phyloP scores from a whole-genome alignment of 495 filamentous ascomycete genomes.

The Penicillium egyptiacum region DNA sequence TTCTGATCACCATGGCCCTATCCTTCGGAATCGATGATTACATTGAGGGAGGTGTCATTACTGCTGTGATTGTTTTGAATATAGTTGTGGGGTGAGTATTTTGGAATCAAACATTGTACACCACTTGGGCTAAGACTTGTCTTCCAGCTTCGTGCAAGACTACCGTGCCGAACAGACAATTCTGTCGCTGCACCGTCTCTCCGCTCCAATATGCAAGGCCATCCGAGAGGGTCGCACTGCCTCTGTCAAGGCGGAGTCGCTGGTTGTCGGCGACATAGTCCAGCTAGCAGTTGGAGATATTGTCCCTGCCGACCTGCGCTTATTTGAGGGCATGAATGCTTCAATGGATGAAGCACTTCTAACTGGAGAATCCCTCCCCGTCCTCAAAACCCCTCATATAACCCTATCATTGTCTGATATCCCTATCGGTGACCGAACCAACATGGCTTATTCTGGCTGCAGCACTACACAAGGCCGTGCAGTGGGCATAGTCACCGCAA shows the following conservation, averaged over 20 bases:
- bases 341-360: conserved; percentile 60
- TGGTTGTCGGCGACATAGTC: conserved; percentile 83
- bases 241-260: conserved; percentile 66
- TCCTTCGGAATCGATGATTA: conserved; percentile 78
- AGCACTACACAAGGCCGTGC: conserved; percentile 69
- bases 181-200: conserved; percentile 73
- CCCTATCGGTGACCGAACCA: conserved; percentile 65
- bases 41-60: conserved; percentile 80
- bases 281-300: conserved; percentile 67
- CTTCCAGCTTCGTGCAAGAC: conserved; percentile 67
- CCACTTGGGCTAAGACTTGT: neutral
- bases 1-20: conserved; percentile 80
- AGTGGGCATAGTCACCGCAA: conserved; percentile 64
- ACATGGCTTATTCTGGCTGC: conserved; percentile 69
- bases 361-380: conserved; percentile 61
- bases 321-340: conserved; percentile 77
- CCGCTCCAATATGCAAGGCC: conserved; percentile 74
- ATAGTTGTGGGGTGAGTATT: conserved; percentile 61
- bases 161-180: conserved; percentile 86
- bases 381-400: conserved; percentile 64
- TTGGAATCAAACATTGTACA: neutral
- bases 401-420: conserved; percentile 58
- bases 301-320: conserved; percentile 67
- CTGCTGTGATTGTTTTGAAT: conserved; percentile 79
- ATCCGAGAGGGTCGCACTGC: conserved; percentile 67